A percentile compares a stretch with the other conserved stretches of the same genome.
phyloP scores from a whole-genome alignment of 192 early-diverging fungal species.

The Podila epigama region DNA sequence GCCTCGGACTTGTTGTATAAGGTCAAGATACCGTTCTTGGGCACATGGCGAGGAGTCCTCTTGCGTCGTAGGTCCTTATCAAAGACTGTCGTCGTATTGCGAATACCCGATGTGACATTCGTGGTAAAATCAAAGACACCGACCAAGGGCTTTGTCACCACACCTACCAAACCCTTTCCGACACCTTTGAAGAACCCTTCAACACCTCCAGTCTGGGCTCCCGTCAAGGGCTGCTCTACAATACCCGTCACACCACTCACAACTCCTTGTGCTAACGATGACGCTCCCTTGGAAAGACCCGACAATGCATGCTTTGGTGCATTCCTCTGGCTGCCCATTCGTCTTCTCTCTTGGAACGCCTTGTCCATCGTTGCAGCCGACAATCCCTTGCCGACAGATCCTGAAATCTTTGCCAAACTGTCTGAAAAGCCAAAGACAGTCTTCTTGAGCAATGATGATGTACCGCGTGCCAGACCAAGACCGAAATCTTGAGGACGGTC shows the following conservation, averaged over 20 bases:
- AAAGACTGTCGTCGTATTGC: constrained; percentile 93
- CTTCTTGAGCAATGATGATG: constrained; percentile 84
- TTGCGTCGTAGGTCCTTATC: constrained; percentile 84
- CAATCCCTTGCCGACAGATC: constrained; percentile 95
- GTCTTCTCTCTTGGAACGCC: constrained; percentile 84
- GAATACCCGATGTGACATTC: constrained; percentile 88
- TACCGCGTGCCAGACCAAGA: constrained; percentile 87
- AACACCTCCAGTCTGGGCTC: constrained; percentile 86
- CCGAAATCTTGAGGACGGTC: constrained; percentile 94
- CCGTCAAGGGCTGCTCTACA: constrained; percentile 83
- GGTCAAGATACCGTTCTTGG: constrained; percentile 83
- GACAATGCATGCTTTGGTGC: constrained; percentile 88
- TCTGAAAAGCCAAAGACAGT: constrained; percentile 96
- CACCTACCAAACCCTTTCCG: constrained; percentile 92
- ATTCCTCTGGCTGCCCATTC: constrained; percentile 82
- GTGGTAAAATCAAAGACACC: constrained; percentile 96
- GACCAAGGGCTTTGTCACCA: constrained; percentile 93
- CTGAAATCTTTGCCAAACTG: constrained; percentile 94
- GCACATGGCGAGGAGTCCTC: constrained; percentile 85
- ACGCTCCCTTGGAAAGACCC: constrained; percentile 88
- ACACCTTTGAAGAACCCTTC: constrained; percentile 96
- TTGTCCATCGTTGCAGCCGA: constrained; percentile 95
- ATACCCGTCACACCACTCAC: constrained; percentile 90
- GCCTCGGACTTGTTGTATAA: constrained; percentile 74
- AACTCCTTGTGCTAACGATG: constrained; percentile 83